Evolutionary conservation across 305 asterid genomes (phyloP).

Genomic region (Plantago coronopus): DNA sequence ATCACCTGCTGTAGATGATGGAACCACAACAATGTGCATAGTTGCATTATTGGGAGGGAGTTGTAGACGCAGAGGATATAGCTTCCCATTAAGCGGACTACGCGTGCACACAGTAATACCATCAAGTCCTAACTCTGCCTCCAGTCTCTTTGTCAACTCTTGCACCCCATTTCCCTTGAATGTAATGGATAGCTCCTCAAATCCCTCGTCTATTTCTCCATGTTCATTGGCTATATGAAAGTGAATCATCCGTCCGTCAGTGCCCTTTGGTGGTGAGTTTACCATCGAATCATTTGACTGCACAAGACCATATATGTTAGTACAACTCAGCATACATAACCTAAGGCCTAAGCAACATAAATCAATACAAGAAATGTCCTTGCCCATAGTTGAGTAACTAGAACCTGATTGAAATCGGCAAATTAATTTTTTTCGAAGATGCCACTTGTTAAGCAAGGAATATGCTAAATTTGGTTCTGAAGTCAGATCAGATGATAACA

Average conservation of each 20-base stretch:
- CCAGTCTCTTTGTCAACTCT: slow-evolving; percentile 52
- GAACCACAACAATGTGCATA: slow-evolving; percentile 66
- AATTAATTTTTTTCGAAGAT: not conserved
- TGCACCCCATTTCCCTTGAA: slow-evolving; percentile 68
- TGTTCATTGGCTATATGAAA: slow-evolving; percentile 59
- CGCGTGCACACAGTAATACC: slow-evolving; percentile 58
- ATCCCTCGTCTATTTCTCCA: slow-evolving; percentile 60
- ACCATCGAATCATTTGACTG: slow-evolving; percentile 55
- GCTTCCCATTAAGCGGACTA: slow-evolving; percentile 72
- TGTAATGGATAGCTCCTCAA: slow-evolving; percentile 53
- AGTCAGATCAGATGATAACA: too few relatives aligned
- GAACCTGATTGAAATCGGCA: too few relatives aligned
- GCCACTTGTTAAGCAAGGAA: not conserved
- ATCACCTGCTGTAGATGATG: slow-evolving; percentile 56
- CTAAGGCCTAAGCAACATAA: not conserved
- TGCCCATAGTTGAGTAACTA: not conserved
- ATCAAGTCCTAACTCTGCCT: slow-evolving; percentile 53
- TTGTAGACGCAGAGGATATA: slow-evolving; percentile 79
- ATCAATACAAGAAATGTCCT: not conserved
- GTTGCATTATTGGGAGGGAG: slow-evolving; percentile 82
- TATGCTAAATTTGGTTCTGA: too few relatives aligned
- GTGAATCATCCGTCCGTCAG: slow-evolving; percentile 67
- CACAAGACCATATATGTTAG: slow-evolving; percentile 10
- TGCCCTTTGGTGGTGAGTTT: slow-evolving; percentile 52
- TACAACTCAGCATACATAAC: slow-evolving; percentile 8